A percentile compares a stretch with the other conserved stretches of the same genome.
Evolutionary conservation across 331 rosid genomes (phyloP).

Genomic region (Prunus yedoensis): DNA sequence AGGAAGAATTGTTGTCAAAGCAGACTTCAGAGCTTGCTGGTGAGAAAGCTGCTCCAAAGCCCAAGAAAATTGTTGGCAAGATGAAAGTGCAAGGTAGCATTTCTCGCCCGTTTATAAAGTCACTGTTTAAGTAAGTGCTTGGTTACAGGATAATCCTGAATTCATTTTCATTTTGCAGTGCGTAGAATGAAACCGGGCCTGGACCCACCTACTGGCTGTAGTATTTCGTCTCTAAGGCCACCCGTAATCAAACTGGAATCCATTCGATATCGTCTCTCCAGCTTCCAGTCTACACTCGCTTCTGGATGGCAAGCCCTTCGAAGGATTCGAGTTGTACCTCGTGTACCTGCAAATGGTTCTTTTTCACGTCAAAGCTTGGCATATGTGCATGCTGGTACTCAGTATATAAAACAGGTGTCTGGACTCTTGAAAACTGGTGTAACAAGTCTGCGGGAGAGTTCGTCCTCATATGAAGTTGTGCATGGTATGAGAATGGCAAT

Average conservation of each 20-base stretch:
- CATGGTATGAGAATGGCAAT: constrained; percentile 61
- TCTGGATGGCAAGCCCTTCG: constrained; percentile 84
- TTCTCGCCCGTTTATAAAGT: constrained; percentile 17
- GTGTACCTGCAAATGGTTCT: constrained; percentile 73
- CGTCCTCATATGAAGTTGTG: constrained; percentile 83
- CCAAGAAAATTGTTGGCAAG: constrained; percentile 84
- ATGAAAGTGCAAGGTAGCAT: constrained; percentile 94
- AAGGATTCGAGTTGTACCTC: constrained; percentile 60
- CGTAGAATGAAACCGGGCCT: constrained; percentile 77
- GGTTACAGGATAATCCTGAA: constrained; percentile 15
- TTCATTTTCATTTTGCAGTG: constrained; percentile 49
- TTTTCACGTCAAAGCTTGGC: constrained; percentile 83
- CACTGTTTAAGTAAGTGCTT: constrained; percentile 25
- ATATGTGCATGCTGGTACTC: constrained; percentile 89
- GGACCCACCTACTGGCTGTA: constrained; percentile 92
- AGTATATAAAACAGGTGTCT: constrained; percentile 86
- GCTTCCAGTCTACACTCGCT: constrained; percentile 61
- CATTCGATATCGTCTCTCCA: constrained; percentile 51
- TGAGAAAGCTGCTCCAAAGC: constrained; percentile 83
- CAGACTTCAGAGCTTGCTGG: constrained; percentile 68
- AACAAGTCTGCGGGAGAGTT: constrained; percentile 73
- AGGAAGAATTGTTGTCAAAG: constrained; percentile 83
- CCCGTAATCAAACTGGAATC: constrained; percentile 57
- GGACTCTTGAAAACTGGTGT: constrained; percentile 87
- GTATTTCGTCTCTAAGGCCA: constrained; percentile 57